Base-by-base conservation (phyloP, 805 yeast genomes). In the Zygoascus bituminiphila region DNA sequence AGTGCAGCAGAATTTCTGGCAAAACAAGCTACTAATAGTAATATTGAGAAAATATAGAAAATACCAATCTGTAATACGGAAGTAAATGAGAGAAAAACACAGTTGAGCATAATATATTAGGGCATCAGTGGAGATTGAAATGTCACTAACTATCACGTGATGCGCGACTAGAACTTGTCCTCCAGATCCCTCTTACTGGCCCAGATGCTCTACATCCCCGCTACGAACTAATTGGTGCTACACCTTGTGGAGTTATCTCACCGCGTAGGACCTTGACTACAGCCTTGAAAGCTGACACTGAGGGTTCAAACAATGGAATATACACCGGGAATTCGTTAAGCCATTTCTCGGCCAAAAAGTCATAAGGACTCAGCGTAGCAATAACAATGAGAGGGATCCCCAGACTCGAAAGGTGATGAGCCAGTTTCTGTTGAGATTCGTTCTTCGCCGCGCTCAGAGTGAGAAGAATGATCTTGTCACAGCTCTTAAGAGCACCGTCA, bases 281-380 rank as follows among this genome's bases (percentile, higher is more conserved):
- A 20, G 42, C 42, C 24, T 12, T 21, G 23, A 39, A 39, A 8
- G 42, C 42, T 14, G 42, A 14, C 42, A 22, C 19, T 14, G 26
- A 21, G 2, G 42, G 42, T 17, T 22, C 42, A 20, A 21, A 39
- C 15, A n/a, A 14, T n/a, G 26, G 21, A 12, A 39, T 9, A 17
- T 39, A 39, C 19, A n/a, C 20, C 6, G 42, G 42, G 19, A 39
- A 20, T 20, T 36, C 39, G 7, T 12, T 19, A 22, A 25, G 12
- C 47, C 69, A 72, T 47, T 75, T 73, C 51, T 74, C 74, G 10
- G 42, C 24, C 43, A 53, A 21, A 54, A 77, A 77, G 57, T 78
- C 83, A 56, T 75, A 77, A 2, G 84, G 83, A 5, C 79, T 73
- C 51, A 75, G 72, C 0, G 79, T 75, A 14, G 82, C 79, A 14